Evolutionary conservation across 1,284 basidiomycete species (phyloP).

Genomic region (Malassezia pachydermatis): DNA sequence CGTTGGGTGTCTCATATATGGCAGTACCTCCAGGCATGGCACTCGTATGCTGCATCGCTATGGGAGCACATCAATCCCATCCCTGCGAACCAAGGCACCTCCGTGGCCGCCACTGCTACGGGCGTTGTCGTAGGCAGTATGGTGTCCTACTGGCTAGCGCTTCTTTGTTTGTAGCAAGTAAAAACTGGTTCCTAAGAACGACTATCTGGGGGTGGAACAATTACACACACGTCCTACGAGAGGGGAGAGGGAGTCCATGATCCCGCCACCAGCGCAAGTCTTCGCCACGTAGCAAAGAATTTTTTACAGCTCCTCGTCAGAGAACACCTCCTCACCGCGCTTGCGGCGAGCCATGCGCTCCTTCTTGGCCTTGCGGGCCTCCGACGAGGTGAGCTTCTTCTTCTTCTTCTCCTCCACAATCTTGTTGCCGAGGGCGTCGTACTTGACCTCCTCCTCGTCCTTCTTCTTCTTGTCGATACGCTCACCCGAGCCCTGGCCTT

Average conservation of each 20-base stretch:
- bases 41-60: neutral
- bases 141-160: neutral
- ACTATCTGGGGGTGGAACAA: no score
- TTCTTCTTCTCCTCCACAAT: slow-evolving; percentile 26
- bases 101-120: slow-evolving; percentile 1
- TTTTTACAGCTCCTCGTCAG: slow-evolving; percentile 32
- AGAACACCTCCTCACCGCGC: slow-evolving; percentile 29
- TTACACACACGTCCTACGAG: no score
- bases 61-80: neutral
- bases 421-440: slow-evolving; percentile 44
- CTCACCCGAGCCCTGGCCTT: slow-evolving; percentile 60
- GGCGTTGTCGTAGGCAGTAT: slow-evolving; percentile 8
- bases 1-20: neutral
- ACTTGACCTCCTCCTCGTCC: slow-evolving; percentile 34
- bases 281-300: neutral
- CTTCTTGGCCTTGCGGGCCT: slow-evolving; percentile 35
- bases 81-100: neutral
- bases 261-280: neutral
- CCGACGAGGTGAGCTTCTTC: slow-evolving; percentile 31
- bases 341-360: slow-evolving; percentile 28
- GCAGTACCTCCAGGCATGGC: neutral
- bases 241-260: neutral
- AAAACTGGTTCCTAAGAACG: no score
- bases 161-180: no score
- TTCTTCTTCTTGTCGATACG: slow-evolving; percentile 40